A percentile compares a stretch with the other conserved stretches of the same genome.
phyloP scores from a whole-genome alignment of 805 yeast species.

The Nakazawaea holstii region DNA sequence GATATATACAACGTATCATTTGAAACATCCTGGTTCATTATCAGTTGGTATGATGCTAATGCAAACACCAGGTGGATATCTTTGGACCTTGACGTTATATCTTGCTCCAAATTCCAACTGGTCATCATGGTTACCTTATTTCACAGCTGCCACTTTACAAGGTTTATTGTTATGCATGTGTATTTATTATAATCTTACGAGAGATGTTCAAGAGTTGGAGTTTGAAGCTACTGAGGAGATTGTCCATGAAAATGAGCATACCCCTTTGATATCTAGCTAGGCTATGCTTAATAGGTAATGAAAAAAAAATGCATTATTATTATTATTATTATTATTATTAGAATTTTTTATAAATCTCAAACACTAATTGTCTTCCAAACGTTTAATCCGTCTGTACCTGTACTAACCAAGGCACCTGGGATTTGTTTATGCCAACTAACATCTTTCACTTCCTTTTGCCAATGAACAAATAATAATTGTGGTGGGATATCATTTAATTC shows the following conservation, averaged over 20 bases:
- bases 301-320: not conserved
- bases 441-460: slow-evolving; percentile 97
- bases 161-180: slow-evolving; percentile 59
- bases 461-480: slow-evolving; percentile 91
- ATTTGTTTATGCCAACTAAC: slow-evolving; percentile 97
- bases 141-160: slow-evolving; percentile 68
- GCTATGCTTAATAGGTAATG: too few relatives aligned
- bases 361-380: slow-evolving; percentile 97
- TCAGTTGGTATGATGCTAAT: slow-evolving; percentile 77
- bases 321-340: not conserved
- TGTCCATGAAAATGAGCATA: slow-evolving; percentile 13
- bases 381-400: slow-evolving; percentile 93
- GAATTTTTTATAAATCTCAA: slow-evolving; percentile 23
- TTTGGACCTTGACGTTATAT: slow-evolving; percentile 72
- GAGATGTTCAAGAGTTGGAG: slow-evolving; percentile 18
- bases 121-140: slow-evolving; percentile 83
- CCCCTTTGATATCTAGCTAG: not conserved
- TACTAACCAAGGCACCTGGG: slow-evolving; percentile 91
- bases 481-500: slow-evolving; percentile 92
- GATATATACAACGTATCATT: slow-evolving; percentile 56
- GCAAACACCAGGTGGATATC: slow-evolving; percentile 85
- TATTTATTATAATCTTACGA: slow-evolving; percentile 35
- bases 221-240: slow-evolving; percentile 15
- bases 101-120: slow-evolving; percentile 72
- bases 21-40: slow-evolving; percentile 76